These are phyloP conservation scores for Diutina ranongensis DNA, from an alignment of 1,139 yeast species.

Conservation along the genomic window DNA sequence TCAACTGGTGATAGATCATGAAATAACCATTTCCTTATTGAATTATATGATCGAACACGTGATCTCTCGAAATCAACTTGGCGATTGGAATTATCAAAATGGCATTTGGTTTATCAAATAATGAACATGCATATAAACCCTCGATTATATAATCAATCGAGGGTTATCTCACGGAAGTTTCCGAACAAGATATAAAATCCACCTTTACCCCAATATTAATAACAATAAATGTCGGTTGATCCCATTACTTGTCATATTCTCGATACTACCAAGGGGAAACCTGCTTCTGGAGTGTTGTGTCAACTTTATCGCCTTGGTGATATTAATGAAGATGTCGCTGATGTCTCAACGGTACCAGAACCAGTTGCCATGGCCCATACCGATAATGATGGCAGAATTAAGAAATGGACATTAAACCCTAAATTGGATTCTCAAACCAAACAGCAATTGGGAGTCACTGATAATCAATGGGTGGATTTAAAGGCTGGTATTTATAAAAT, in stretches of 20 bases:
- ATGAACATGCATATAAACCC: no score
- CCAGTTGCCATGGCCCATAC: constrained; percentile 60
- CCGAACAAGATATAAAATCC: neutral
- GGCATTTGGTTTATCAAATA: neutral
- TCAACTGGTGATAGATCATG: neutral
- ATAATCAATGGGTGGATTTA: constrained; percentile 29
- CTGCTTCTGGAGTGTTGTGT: constrained; percentile 60
- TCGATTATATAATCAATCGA: neutral
- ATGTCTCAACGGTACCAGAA: constrained; percentile 13
- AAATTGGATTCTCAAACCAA: constrained; percentile 12
- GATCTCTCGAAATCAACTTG: neutral
- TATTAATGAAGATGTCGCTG: constrained; percentile 19
- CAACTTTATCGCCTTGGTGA: constrained; percentile 19
- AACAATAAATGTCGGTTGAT: constrained; percentile 11
- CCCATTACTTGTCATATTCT: constrained; percentile 83
- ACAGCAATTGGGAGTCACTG: constrained; percentile 22
- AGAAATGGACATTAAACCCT: constrained; percentile 50
- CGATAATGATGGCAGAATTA: constrained; percentile 67
- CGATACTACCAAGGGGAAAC: constrained; percentile 75
- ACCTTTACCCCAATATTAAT: neutral
- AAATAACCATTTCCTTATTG: neutral
- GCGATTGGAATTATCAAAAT: neutral
- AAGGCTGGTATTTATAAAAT: constrained; percentile 60
- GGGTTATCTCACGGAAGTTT: neutral
- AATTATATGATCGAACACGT: neutral